A percentile compares a stretch with the other conserved stretches of the same genome.
Conservation (phyloP, 768 basidiomycete species). For the Kwoniella mangroviensis region DNA sequence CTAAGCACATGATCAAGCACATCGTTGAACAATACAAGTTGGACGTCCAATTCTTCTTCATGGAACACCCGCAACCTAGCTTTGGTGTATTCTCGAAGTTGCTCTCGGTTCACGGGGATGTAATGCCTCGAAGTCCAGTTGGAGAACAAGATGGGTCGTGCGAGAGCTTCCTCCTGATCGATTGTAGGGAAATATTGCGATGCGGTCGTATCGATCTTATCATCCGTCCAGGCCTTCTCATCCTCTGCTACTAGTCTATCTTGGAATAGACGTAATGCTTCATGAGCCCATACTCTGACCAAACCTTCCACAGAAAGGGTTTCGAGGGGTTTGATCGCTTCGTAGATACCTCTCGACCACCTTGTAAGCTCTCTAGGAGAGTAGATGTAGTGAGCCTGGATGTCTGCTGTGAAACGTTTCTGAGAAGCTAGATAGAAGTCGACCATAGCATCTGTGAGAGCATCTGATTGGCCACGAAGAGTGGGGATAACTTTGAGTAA, state of each 20-base stretch:
- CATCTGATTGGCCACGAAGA: constrained; percentile 87
- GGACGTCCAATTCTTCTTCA: constrained; percentile 97
- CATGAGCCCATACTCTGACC: constrained; percentile 96
- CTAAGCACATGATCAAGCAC: constrained; percentile 96
- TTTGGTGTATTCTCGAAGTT: constrained; percentile 92
- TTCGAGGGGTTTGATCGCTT: constrained; percentile 92
- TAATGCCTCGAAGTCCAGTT: constrained; percentile 99
- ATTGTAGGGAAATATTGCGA: constrained; percentile 92
- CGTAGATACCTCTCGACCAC: constrained; percentile 96
- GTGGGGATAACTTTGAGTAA: constrained; percentile 94
- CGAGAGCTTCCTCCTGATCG: constrained; percentile 80
- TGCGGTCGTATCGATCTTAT: constrained; percentile 80
- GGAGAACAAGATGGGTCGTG: constrained; percentile 91
- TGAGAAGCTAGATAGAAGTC: constrained; percentile 92
- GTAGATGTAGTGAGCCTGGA: constrained; percentile 99
- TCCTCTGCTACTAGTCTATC: constrained; percentile 93
- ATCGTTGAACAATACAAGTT: constrained; percentile 96
- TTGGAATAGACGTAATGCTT: constrained; percentile 94
- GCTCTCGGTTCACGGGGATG: constrained; percentile 90
- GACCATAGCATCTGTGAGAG: constrained; percentile 97
- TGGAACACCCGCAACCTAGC: constrained; percentile 97
- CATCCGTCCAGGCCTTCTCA: constrained; percentile 93
- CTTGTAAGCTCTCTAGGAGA: constrained; percentile 97
- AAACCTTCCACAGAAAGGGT: constrained; percentile 91
- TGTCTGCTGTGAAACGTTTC: constrained; percentile 89